Evolutionary conservation across 2,329 filamentous ascomycete genomes (phyloP), one percentile per base, ranked within the genome.

Genomic region (Penicillium sp.): DNA sequence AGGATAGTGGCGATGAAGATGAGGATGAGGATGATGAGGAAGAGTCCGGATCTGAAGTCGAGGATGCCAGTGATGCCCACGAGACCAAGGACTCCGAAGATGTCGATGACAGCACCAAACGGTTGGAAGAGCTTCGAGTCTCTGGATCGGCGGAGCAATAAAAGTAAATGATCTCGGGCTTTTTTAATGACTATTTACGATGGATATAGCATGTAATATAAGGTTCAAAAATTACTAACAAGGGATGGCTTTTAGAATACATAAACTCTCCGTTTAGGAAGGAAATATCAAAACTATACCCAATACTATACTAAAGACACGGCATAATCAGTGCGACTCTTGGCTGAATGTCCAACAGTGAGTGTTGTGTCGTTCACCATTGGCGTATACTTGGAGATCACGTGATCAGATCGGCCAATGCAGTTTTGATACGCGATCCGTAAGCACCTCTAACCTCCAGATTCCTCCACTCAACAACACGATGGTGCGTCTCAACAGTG

Each of bases 11-110:
- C 34, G 71, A 72, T 16, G 61, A 62, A 6, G 75, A 78, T 50
- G 69, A 69, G 6, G 71, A 69, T 9, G 47, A 51, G 4, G 76
- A 75, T 3, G 71, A 71, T 2, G 72, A 73, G 10, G 72, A 72
- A 26, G 57, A 61, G 20, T 60, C 61, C 16, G 61, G 52, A 26
- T 63, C 61, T 5, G 76, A 76, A 4, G 76, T 74, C 2, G 74
- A 70, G 24, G 66, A 69, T 13, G 22, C 55, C 7, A 72, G 71
- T 7, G 77, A 74, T 2, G 75, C 75, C 4, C 72, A 67, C 16
- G 66, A 66, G 11, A 58, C 67, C 18, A 64, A 63, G n/a, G 60
- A 59, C 20, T 39, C 49, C n/a, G 55, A 52, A 39, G 61, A 61
- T 29, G 55, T 61, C 39, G 60, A 63, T 16, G 68, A 71, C 13